phyloP scores from a whole-genome alignment of 1,139 yeast genomes.

The Debaryomycetaceae sp. region DNA sequence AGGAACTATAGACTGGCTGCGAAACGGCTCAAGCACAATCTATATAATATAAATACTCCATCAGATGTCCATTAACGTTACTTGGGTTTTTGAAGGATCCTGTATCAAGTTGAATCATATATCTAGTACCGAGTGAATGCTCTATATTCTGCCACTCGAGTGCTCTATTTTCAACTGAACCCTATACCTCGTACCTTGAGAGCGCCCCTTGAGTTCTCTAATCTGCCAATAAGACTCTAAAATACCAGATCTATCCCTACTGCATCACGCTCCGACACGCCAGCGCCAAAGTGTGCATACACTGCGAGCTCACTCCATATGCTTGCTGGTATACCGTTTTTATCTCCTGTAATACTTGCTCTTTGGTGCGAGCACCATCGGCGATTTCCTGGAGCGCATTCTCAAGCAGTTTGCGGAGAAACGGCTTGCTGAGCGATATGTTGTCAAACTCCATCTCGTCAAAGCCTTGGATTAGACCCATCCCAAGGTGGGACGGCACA shows the following conservation, averaged over 20 bases:
- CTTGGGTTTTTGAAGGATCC: too few species aligned
- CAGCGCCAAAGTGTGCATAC: conserved; percentile 16
- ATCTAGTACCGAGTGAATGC: too few species aligned
- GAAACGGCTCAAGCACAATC: too few species aligned
- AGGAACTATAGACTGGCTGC: too few species aligned
- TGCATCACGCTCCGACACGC: conserved; percentile 12
- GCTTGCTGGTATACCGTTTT: conserved; percentile 55
- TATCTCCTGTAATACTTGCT: conserved; percentile 46
- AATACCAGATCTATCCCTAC: conserved; percentile 1
- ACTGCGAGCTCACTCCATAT: conserved; percentile 29
- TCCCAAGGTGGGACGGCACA: conserved; percentile 76
- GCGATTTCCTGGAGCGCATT: conserved; percentile 55
- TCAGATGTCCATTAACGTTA: too few species aligned
- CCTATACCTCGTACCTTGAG: too few species aligned
- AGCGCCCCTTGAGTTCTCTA: too few species aligned
- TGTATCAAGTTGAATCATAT: too few species aligned
- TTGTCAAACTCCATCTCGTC: conserved; percentile 64
- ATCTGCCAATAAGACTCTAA: too few species aligned
- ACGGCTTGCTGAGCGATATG: conserved; percentile 79
- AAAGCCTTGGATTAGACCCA: conserved; percentile 83
- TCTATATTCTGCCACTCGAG: too few species aligned
- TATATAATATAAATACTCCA: too few species aligned
- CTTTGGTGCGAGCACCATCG: conserved; percentile 45
- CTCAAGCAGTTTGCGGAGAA: conserved; percentile 71
- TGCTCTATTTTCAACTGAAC: too few species aligned